Base-by-base conservation (phyloP, 495 filamentous ascomycete species). In the Hypoxylon lienhwacheense region DNA sequence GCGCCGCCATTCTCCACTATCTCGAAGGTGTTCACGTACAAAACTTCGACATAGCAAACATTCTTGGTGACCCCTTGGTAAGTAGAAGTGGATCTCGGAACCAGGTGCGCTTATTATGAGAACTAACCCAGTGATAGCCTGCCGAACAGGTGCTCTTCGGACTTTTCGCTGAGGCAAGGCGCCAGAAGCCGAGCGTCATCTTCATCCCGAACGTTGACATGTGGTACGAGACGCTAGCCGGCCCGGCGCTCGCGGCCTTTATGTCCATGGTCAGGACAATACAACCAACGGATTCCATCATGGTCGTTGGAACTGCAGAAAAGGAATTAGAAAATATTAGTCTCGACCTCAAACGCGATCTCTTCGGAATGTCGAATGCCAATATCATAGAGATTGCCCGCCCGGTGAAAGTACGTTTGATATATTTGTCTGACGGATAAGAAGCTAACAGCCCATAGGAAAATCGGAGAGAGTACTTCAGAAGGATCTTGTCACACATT, bases 1-100 rank as follows among this genome's bases (percentile, higher is more conserved):
- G 89, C 15, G 82, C 80, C n/a, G 93, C 93, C 24, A 70, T 96
- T 28, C 70, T 97, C 34, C 86, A 96, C 67, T 82, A 95, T 51
- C 85, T 97, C 61, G 95, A 98, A 70, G 88, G 89, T 32, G 77
- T 97, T 5, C 90, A 97, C 71, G 88, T 98, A 3, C 93, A 97
- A 64, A 85, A 85, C n/a, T 92, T 98, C 67, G 93, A 97, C 70
- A 77, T 97, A 37, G 82, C 90, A 5, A 93, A 87, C 4, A 71
- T 97, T 37, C 70, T 93, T 28, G 74, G 70, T 28, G 67, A 82
- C 66, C 58, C 74, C 55, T 59, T 86, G 82, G 75, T 78, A 66
- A 69, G 74, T 57, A 12, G 8, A 7, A 6, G 54, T 15, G 15
- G 5, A 20, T 19, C 8, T 11, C 22, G 11, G 16, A 15, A 26